Evolutionary conservation across 2,329 filamentous ascomycete species (phyloP), one percentile per base, ranked within the genome.

Genomic region (Paradendryphiella salina): DNA sequence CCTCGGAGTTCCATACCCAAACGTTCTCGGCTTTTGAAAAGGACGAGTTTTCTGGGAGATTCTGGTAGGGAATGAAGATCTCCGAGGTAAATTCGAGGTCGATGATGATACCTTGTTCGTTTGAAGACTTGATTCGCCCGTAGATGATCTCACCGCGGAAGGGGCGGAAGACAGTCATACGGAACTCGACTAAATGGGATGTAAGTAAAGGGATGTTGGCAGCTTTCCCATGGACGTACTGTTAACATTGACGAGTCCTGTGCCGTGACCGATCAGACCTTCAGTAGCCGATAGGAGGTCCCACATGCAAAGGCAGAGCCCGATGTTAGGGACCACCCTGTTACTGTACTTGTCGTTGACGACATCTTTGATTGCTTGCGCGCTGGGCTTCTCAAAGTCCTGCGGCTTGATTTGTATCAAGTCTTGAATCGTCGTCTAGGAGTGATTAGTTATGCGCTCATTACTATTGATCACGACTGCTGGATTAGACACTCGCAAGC

Each of bases 331-430:
- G 55, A 99, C 90, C 91, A 90, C 87, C 75, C 93, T 94, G 77
- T 99, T 96, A 52, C 93, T 86, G 74, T 96, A 99, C 76, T 99
- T 99, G 57, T 86, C 82, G 72, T 99, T 97, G 76, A 99, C 94
- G 66, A 94, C 94, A 77, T 99, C 92, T 75, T 96, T 91, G 57
- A 99, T 90, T 1, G 91, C 90, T 57, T 91, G 83, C 26, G 85
- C 82, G 67, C 89, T 95, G 54, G 85, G 81, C 74, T 94, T 94
- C 54, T 85, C 82, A 70, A 97, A 96, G 70, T 96, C 89, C 66
- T 90, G 84, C 1, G 94, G 94, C 26, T 84, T 82, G 76, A 99
- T 95, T 75, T 96, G 90, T 61, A 99, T 90, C 63, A 99, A 82
- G 78, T 99, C 94, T 63, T 91, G 87, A 64, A 99, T 86, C 61